phyloP scores from a whole-genome alignment of 2,329 filamentous ascomycete species.

The Aspergillus sp. region DNA sequence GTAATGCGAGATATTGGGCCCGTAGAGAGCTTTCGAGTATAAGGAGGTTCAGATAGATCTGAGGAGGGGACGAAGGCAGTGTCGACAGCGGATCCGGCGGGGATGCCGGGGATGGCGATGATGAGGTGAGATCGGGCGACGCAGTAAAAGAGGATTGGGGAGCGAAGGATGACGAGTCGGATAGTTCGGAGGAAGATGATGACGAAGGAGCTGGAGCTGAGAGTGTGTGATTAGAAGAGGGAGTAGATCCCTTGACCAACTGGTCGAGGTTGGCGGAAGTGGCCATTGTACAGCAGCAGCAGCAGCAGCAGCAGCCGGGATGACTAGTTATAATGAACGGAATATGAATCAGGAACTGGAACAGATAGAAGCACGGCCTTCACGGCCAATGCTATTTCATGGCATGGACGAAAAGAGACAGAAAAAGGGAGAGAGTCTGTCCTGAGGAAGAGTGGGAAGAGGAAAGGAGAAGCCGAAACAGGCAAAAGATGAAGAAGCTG shows the following conservation, averaged over 20 bases:
- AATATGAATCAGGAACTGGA: neutral
- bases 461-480: neutral
- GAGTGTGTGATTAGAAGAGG: conserved; percentile 4
- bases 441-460: neutral
- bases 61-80: conserved; percentile 82
- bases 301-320: neutral
- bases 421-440: neutral
- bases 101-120: conserved; percentile 38
- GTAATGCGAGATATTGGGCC: conserved; percentile 84
- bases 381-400: conserved; percentile 21
- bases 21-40: conserved; percentile 93
- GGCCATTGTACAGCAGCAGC: conserved; percentile 44
- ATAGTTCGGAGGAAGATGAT: conserved; percentile 4
- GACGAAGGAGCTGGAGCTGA: conserved; percentile 11
- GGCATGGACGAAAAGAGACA: conserved; percentile 6
- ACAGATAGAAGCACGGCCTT: conserved; percentile 18
- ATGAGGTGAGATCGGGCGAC: conserved; percentile 28
- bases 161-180: conserved; percentile 9
- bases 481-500: neutral
- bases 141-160: conserved; percentile 11
- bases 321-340: neutral
- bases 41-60: conserved; percentile 96
- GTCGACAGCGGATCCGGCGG: conserved; percentile 65
- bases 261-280: conserved; percentile 64
- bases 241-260: conserved; percentile 75